A percentile compares a stretch with the other conserved stretches of the same genome.
These are phyloP conservation scores for Aureobasidium sp. DNA, from an alignment of 2,329 filamentous ascomycete species.

Conservation along the genomic window DNA sequence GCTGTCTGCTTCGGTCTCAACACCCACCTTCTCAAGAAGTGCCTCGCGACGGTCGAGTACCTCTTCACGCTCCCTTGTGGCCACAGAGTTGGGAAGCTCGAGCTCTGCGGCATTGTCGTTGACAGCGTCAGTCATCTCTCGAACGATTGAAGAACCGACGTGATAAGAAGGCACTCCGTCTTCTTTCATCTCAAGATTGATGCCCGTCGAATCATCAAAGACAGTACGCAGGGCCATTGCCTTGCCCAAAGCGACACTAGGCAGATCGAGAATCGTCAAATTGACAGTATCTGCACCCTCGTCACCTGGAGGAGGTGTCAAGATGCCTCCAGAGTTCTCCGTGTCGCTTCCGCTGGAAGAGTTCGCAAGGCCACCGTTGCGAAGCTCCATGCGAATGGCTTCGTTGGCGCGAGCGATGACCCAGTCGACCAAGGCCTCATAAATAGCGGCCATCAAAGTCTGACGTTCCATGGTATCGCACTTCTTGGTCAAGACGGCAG, in stretches of 20 bases:
- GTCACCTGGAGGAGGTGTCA: slow-evolving; percentile 61
- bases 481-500: slow-evolving; percentile 69
- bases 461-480: slow-evolving; percentile 79
- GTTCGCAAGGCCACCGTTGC: slow-evolving; percentile 56
- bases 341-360: slow-evolving; percentile 57
- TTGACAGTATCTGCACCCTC: slow-evolving; percentile 77
- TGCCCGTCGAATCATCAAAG: slow-evolving; percentile 87
- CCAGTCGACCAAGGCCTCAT: slow-evolving; percentile 93
- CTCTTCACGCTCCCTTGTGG: slow-evolving; percentile 66
- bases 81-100: slow-evolving; percentile 62
- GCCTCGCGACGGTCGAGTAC: slow-evolving; percentile 75
- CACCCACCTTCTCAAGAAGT: slow-evolving; percentile 76
- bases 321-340: slow-evolving; percentile 39
- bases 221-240: slow-evolving; percentile 82
- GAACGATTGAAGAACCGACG: slow-evolving; percentile 72
- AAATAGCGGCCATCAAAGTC: slow-evolving; percentile 76
- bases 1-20: slow-evolving; percentile 72
- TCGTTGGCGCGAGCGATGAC: slow-evolving; percentile 83
- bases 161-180: slow-evolving; percentile 75
- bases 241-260: slow-evolving; percentile 72
- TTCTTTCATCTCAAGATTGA: slow-evolving; percentile 95
- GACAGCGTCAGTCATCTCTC: slow-evolving; percentile 81
- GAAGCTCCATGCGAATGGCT: slow-evolving; percentile 70
- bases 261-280: slow-evolving; percentile 82
- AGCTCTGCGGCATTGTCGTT: slow-evolving; percentile 70